Percentiles rank a stretch among this genome's conserved stretches.
phyloP scores from a whole-genome alignment of 2,329 filamentous ascomycete genomes.

The Hypoxylon sp. region DNA sequence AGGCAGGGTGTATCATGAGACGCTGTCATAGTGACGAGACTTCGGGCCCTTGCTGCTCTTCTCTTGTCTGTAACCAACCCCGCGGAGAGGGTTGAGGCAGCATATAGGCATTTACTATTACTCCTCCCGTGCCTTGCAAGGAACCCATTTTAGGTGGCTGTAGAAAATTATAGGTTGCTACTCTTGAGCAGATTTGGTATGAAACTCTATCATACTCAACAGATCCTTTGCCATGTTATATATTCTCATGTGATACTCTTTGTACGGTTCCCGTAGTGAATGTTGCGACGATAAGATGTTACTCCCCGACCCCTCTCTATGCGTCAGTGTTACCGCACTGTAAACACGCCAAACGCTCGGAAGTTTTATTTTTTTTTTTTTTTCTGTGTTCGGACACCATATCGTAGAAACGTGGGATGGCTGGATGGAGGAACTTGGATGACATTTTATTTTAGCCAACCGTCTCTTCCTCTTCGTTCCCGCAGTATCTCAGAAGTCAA shows the following conservation, averaged over 20 bases:
- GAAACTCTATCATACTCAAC: too few species aligned
- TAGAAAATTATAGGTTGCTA: too few species aligned
- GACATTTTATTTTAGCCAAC: conserved; percentile 6
- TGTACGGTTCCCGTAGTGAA: neutral
- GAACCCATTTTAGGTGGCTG: too few species aligned
- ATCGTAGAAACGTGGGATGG: conserved; percentile 27
- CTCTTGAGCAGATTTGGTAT: too few species aligned
- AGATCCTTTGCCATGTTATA: neutral
- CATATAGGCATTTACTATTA: neutral
- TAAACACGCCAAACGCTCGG: conserved; percentile 13
- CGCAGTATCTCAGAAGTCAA: neutral
- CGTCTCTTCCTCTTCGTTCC: neutral
- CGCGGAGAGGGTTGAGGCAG: conserved; percentile 9
- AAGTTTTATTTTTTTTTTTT: conserved; percentile 10
- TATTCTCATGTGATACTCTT: neutral
- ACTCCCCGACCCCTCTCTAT: conserved; percentile 14
- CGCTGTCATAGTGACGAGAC: conserved; percentile 11
- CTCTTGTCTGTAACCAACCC: conserved; percentile 23
- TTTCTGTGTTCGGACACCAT: too few species aligned
- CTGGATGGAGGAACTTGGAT: conserved; percentile 17
- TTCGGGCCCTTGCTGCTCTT: conserved; percentile 5
- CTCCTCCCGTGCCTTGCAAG: too few species aligned
- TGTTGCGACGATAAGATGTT: conserved; percentile 4
- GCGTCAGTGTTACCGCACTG: conserved; percentile 4
- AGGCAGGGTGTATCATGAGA: conserved; percentile 15